phyloP scores from a whole-genome alignment of 371 early-diverging fungal species.

The Mortierella sp. region DNA sequence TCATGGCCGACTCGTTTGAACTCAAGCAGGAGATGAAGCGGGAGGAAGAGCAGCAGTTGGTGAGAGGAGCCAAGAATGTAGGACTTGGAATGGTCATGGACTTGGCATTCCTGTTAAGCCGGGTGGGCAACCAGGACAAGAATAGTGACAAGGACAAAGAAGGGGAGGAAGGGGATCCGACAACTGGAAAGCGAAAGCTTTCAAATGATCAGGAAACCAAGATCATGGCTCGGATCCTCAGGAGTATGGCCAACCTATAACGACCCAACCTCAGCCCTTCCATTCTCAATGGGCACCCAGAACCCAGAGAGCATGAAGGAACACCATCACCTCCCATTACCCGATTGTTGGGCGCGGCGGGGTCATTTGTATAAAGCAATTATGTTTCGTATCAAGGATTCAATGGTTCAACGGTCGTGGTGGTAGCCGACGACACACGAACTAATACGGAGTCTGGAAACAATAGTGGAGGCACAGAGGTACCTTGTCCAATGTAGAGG shows the following conservation, averaged over 20 bases:
- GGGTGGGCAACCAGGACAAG: constrained; percentile 8
- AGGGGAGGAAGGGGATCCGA: neutral
- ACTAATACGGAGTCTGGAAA: too few species aligned
- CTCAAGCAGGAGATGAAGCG: constrained; percentile 47
- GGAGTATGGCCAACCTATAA: constrained; percentile 27
- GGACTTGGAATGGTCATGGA: constrained; percentile 51
- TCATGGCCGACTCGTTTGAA: constrained; percentile 81
- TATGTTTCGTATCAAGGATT: too few species aligned
- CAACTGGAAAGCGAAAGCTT: constrained; percentile 9
- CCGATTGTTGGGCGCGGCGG: too few species aligned
- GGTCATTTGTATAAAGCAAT: too few species aligned
- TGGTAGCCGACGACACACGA: too few species aligned
- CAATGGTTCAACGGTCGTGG: too few species aligned
- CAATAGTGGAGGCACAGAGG: too few species aligned
- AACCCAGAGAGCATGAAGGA: too few species aligned
- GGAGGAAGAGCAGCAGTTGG: constrained; percentile 19
- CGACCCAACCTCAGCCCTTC: too few species aligned
- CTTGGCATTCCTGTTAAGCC: constrained; percentile 36
- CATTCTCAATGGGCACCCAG: too few species aligned
- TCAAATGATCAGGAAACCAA: constrained; percentile 36
- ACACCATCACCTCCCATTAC: too few species aligned
- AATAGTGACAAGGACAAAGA: neutral
- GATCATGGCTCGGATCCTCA: constrained; percentile 32
- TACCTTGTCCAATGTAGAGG: too few species aligned
- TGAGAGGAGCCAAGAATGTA: constrained; percentile 31